Percentiles rank a stretch among this genome's conserved stretches.
Conservation (phyloP, 495 filamentous ascomycete genomes). For the Amphirosellinia nigrospora region DNA sequence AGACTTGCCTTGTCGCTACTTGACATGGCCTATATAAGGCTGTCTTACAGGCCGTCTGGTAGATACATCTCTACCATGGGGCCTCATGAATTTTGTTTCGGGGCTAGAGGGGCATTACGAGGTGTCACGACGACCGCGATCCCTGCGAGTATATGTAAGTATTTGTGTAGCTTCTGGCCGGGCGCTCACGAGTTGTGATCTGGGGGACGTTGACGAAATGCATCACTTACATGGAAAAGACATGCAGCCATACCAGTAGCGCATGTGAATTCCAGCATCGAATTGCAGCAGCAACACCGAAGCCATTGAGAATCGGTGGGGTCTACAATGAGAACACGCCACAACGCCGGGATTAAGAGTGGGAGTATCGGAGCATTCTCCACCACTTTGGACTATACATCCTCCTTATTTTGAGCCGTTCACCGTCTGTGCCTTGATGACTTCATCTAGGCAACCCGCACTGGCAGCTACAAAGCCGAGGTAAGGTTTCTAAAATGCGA, state of each 20-base stretch:
- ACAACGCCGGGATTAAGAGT: not conserved
- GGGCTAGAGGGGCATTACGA: not conserved
- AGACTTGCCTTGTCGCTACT: constrained; percentile 12
- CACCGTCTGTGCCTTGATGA: constrained; percentile 33
- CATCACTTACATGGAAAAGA: constrained; percentile 10
- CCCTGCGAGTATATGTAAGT: constrained; percentile 8
- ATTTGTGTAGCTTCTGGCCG: not conserved
- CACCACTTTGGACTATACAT: not conserved
- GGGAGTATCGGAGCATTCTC: not conserved
- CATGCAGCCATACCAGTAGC: constrained; percentile 11
- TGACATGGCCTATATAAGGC: not conserved
- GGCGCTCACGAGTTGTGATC: not conserved
- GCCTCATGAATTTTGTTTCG: not conserved
- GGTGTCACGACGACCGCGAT: not conserved
- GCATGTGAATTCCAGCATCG: constrained; percentile 6
- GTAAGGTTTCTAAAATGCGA: constrained; percentile 55
- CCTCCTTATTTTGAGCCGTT: constrained; percentile 23
- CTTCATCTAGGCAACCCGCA: constrained; percentile 62
- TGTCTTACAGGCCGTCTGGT: not conserved
- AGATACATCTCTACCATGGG: not conserved
- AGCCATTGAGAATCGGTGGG: not conserved
- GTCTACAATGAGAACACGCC: not conserved
- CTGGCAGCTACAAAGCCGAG: constrained; percentile 86
- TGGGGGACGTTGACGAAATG: not conserved
- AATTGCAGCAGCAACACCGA: not conserved